Evolutionary conservation across 2,329 filamentous ascomycete genomes (phyloP), one percentile per base, ranked within the genome.

Genomic region (Botryotinia narcissicola): DNA sequence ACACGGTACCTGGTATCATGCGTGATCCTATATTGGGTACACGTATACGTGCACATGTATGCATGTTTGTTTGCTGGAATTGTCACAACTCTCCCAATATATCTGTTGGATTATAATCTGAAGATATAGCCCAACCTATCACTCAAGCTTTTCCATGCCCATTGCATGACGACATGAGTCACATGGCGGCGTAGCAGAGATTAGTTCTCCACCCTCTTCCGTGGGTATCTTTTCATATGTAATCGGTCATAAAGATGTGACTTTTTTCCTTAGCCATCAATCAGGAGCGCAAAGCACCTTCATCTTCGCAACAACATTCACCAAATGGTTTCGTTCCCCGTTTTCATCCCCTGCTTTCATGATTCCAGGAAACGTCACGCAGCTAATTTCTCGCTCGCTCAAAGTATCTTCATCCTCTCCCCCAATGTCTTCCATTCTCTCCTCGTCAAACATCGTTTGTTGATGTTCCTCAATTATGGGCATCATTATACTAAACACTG

Each of bases 261-360:
- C 61, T 32, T 29, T 48, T 35, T 54, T 20, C 35, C 32, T 44
- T n/a, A 18, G 18, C 54, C 32, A 51, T 54, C 76, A 81, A 71
- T 81, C 79, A 46, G 79, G 77, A 46, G 77, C 77, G 72, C 90
- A 91, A 66, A 92, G 81, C 8, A 92, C 90, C 77, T 87, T 87
- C n/a, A 89, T 88, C 81, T 91, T 92, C 74, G 87, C 83, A 76
- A 92, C 87, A 63, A 92, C 85, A 79, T 92, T 92, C 60, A 85
- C 84, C 75, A 88, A 87, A 78, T 91, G 87, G 77, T 87, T 81
- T 75, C 90, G 86, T 57, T 86, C 85, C 37, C 90, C 90, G 75
- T 86, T 87, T 82, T 91, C 90, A 80, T 92, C 89, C 9, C 90
- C 90, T 35, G 84, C 83, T 82, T 92, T 92, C 73, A 89, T 83